Conservation (phyloP, 495 filamentous ascomycete genomes). For the Pyrenula aspistea region DNA sequence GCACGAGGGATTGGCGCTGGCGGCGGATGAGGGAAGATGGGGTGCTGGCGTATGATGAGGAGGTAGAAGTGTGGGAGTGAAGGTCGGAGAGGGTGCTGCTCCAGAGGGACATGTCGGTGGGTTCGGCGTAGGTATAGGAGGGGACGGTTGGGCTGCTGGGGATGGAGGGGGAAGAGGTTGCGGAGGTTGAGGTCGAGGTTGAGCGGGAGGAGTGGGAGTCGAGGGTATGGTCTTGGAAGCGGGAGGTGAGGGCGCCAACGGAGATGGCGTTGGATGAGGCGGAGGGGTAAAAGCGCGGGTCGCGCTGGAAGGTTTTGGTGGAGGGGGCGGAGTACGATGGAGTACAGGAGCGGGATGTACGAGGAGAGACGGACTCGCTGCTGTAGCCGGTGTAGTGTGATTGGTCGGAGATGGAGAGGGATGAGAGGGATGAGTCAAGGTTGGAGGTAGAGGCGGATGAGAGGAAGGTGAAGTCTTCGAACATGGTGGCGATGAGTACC, state of each 20-base stretch:
- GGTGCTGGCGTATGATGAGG: background rate
- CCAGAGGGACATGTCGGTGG: background rate
- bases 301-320: background rate
- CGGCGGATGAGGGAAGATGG: background rate
- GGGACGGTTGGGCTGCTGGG: background rate
- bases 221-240: background rate
- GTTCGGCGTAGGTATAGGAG: background rate
- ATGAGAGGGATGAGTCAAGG: conserved; percentile 8
- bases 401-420: background rate
- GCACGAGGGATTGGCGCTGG: background rate
- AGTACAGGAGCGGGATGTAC: background rate
- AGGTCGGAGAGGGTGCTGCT: background rate
- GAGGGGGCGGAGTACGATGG: background rate
- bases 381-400: background rate
- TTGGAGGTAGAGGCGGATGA: conserved; percentile 1
- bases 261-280: no score
- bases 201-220: background rate
- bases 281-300: background rate
- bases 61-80: background rate
- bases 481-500: background rate
- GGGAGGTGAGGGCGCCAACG: background rate
- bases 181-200: background rate
- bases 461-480: conserved; percentile 1
- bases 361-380: background rate
- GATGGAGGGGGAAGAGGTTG: background rate